These are phyloP conservation scores for Pleurotus eryngii DNA, from an alignment of 768 basidiomycete genomes.

Conservation along the genomic window DNA sequence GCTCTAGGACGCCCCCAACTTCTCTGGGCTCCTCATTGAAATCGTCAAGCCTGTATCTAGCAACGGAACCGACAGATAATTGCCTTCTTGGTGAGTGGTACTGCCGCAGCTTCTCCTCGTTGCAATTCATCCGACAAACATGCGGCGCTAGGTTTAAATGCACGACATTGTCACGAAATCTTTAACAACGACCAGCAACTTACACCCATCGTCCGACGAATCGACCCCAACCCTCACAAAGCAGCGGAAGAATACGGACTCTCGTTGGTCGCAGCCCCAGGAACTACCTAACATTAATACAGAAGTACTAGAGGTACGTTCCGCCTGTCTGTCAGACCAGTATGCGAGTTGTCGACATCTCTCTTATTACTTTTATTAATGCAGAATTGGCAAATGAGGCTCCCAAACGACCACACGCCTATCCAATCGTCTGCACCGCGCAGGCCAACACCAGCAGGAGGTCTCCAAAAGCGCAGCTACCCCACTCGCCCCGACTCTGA, in stretches of 20 bases:
- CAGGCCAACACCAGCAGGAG: slow-evolving; percentile 25
- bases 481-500: slow-evolving; percentile 38
- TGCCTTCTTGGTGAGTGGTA: slow-evolving; percentile 3
- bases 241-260: slow-evolving; percentile 30
- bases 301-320: slow-evolving; percentile 40
- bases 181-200: slow-evolving; percentile 37
- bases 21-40: slow-evolving; percentile 26
- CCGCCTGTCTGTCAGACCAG: slow-evolving; percentile 10
- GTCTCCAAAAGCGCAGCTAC: slow-evolving; percentile 35
- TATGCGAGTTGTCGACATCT: slow-evolving; percentile 33
- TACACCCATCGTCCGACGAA: slow-evolving; percentile 25
- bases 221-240: slow-evolving; percentile 32
- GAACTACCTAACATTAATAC: slow-evolving; percentile 37
- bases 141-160: slow-evolving; percentile 50
- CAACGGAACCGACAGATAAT: slow-evolving; percentile 3
- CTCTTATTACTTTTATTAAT: slow-evolving; percentile 15
- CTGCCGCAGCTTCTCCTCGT: slow-evolving; percentile 7
- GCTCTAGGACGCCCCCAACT: not conserved
- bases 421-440: slow-evolving; percentile 29
- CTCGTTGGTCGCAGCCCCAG: slow-evolving; percentile 49
- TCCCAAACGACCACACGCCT: slow-evolving; percentile 34
- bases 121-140: slow-evolving; percentile 1
- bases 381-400: slow-evolving; percentile 47
- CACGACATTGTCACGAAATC: slow-evolving; percentile 61
- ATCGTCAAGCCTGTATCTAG: slow-evolving; percentile 10